phyloP scores from a whole-genome alignment of 306 rosid genomes.

The cucumber (Cucumis sativus) region DNA sequence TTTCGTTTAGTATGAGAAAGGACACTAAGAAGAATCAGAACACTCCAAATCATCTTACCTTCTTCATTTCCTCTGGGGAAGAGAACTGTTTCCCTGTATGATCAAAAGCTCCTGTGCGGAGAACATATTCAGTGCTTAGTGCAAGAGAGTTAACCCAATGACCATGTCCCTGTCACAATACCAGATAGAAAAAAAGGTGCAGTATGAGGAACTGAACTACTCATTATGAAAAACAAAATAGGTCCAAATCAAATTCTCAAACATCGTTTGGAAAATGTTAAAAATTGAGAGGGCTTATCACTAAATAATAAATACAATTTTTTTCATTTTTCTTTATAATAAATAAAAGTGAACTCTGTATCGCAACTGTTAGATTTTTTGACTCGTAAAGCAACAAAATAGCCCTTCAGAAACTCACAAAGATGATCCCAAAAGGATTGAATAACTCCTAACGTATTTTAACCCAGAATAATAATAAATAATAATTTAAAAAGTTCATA shows the following conservation, averaged over 20 bases:
- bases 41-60: conserved; percentile 28
- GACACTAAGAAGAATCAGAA: not conserved
- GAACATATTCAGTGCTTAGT: conserved; percentile 88
- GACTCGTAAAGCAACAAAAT: not conserved
- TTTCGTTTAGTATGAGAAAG: not conserved
- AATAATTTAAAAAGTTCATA: not conserved
- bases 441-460: not conserved
- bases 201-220: not conserved
- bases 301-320: not conserved
- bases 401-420: not conserved
- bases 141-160: conserved; percentile 97
- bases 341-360: not conserved
- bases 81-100: conserved; percentile 75
- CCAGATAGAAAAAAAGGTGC: conserved; percentile 11
- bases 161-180: conserved; percentile 72
- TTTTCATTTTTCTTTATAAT: not conserved
- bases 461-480: not conserved
- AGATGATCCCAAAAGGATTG: not conserved
- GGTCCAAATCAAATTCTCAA: not conserved
- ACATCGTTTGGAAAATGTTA: not conserved
- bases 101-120: conserved; percentile 92
- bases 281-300: not conserved
- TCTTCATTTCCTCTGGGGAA: conserved; percentile 76
- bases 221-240: not conserved
- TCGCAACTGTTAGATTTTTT: not conserved